Percentiles rank a stretch among this genome's conserved stretches.
phyloP scores from a whole-genome alignment of 352 stramenopile species.

The Peronospora farinosa region DNA sequence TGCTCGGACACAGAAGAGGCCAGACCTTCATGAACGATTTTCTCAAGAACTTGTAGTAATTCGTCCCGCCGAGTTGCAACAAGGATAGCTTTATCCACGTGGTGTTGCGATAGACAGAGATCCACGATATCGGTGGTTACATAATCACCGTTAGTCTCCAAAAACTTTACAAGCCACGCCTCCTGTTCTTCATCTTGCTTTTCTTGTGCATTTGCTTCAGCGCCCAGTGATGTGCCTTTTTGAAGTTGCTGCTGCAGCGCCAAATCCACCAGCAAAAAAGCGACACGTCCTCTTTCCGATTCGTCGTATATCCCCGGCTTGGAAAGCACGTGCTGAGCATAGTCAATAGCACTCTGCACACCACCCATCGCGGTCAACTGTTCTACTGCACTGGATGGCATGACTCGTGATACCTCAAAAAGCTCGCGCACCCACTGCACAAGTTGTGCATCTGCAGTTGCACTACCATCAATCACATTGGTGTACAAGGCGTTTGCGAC shows the following conservation, averaged over 20 bases:
- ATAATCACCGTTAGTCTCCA: slow-evolving; percentile 57
- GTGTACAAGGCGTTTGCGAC: slow-evolving; percentile 73
- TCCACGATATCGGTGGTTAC: slow-evolving; percentile 56
- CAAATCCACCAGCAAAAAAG: slow-evolving; percentile 47
- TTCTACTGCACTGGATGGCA: slow-evolving; percentile 60
- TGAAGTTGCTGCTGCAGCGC: slow-evolving; percentile 57
- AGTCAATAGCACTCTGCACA: slow-evolving; percentile 49
- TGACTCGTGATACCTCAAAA: slow-evolving; percentile 59
- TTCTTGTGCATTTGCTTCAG: slow-evolving; percentile 14
- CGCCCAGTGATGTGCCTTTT: slow-evolving; percentile 15
- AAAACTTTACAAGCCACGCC: slow-evolving; percentile 47
- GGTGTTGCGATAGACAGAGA: slow-evolving; percentile 56
- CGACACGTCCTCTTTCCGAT: slow-evolving; percentile 44
- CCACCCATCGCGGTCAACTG: slow-evolving; percentile 59
- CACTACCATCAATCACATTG: slow-evolving; percentile 25
- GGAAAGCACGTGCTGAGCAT: slow-evolving; percentile 46
- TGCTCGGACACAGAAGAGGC: slow-evolving; percentile 35
- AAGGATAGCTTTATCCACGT: slow-evolving; percentile 62
- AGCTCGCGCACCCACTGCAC: slow-evolving; percentile 72
- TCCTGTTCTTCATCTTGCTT: slow-evolving; percentile 32
- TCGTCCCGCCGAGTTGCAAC: slow-evolving; percentile 44
- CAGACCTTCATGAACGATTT: slow-evolving; percentile 45
- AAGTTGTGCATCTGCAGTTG: slow-evolving; percentile 20
- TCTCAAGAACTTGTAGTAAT: slow-evolving; percentile 43
- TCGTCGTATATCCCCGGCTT: slow-evolving; percentile 30